These are phyloP conservation scores for Microdochium nivale DNA, from an alignment of 2,329 filamentous ascomycete genomes.

Conservation along the genomic window DNA sequence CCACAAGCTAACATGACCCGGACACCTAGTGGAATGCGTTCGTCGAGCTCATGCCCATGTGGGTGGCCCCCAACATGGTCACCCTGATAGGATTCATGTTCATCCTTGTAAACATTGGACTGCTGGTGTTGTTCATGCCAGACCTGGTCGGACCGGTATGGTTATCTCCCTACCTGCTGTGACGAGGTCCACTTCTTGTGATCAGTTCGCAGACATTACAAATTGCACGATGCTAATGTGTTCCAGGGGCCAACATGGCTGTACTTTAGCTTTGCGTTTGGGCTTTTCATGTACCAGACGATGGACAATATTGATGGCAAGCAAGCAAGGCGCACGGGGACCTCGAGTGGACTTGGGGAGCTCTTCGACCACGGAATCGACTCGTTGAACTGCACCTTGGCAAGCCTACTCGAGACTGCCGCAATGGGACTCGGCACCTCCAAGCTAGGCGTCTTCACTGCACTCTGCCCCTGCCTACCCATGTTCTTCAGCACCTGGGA, in stretches of 20 bases:
- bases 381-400: conserved; percentile 92
- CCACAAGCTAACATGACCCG: conserved; percentile 5
- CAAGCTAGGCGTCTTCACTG: conserved; percentile 81
- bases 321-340: conserved; percentile 88
- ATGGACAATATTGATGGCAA: conserved; percentile 99
- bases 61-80: conserved; percentile 97
- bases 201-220: not conserved
- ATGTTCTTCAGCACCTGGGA: conserved; percentile 99
- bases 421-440: conserved; percentile 87
- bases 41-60: conserved; percentile 85
- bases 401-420: conserved; percentile 80
- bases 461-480: conserved; percentile 80
- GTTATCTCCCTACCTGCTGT: not conserved
- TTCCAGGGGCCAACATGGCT: conserved; percentile 78
- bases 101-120: conserved; percentile 74
- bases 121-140: conserved; percentile 72
- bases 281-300: conserved; percentile 97
- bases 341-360: conserved; percentile 89
- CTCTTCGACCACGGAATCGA: conserved; percentile 99
- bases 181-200: conserved; percentile 3
- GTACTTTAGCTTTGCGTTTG: conserved; percentile 91
- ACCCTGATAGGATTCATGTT: conserved; percentile 92
- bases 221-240: not conserved
- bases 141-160: conserved; percentile 83
- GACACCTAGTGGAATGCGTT: conserved; percentile 82